Evolutionary conservation across 2,329 filamentous ascomycete species (phyloP).

Genomic region (Purpureocillium lavendulum): DNA sequence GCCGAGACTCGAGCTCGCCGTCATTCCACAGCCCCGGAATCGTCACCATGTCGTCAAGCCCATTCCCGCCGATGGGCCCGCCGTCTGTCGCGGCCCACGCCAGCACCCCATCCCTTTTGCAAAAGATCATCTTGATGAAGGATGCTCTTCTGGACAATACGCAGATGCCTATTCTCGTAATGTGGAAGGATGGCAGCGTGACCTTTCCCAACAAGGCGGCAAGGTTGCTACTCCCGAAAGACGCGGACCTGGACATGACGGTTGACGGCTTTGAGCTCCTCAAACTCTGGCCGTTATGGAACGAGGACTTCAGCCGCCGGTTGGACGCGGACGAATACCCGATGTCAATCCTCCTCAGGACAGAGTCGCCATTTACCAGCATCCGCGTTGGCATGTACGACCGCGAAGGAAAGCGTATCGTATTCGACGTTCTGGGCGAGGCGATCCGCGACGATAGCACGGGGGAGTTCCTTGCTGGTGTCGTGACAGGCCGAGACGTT

Average conservation of each 20-base stretch:
- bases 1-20: slow-evolving; percentile 37
- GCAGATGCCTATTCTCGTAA: slow-evolving; percentile 64
- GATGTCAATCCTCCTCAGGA: slow-evolving; percentile 54
- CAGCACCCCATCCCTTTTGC: slow-evolving; percentile 55
- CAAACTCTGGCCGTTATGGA: slow-evolving; percentile 51
- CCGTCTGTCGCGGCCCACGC: slow-evolving; percentile 47
- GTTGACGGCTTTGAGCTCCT: slow-evolving; percentile 49
- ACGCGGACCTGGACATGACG: slow-evolving; percentile 28
- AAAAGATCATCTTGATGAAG: slow-evolving; percentile 68
- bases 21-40: slow-evolving; percentile 42
- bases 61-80: slow-evolving; percentile 60
- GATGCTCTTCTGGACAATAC: slow-evolving; percentile 70
- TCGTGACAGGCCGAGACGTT: slow-evolving; percentile 65
- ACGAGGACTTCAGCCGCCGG: slow-evolving; percentile 54
- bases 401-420: slow-evolving; percentile 37
- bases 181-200: slow-evolving; percentile 74
- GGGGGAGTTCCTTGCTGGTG: slow-evolving; percentile 64
- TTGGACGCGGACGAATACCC: slow-evolving; percentile 56
- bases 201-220: slow-evolving; percentile 65
- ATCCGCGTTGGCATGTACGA: slow-evolving; percentile 57
- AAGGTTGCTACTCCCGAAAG: slow-evolving; percentile 37
- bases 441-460: slow-evolving; percentile 57
- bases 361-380: slow-evolving; percentile 49
- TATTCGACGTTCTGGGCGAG: slow-evolving; percentile 61
- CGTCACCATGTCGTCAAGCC: slow-evolving; percentile 44